These are phyloP conservation scores for Aspergillus piperis DNA, from an alignment of 2,329 filamentous ascomycete species.

Conservation along the genomic window DNA sequence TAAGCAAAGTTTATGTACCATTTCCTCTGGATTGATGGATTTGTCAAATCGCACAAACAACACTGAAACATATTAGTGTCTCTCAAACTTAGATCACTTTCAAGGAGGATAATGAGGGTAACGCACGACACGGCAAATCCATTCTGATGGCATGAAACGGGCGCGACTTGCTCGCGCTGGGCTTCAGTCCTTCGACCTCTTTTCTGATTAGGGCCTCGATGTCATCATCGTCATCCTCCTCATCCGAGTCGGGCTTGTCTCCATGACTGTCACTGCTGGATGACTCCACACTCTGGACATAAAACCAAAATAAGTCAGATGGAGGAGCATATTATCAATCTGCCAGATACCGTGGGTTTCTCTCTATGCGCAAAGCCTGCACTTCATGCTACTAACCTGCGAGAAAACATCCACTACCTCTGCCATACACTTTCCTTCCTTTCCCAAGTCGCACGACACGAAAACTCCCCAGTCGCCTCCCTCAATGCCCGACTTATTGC, in stretches of 20 bases:
- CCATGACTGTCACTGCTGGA: constrained; percentile 22
- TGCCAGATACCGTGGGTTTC: not conserved
- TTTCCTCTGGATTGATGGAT: constrained; percentile 60
- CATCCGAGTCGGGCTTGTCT: constrained; percentile 33
- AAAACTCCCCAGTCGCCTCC: constrained; percentile 63
- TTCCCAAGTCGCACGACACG: constrained; percentile 63
- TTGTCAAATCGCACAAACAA: constrained; percentile 58
- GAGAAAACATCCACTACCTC: constrained; percentile 61
- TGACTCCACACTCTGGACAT: constrained; percentile 21
- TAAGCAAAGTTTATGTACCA: constrained; percentile 61
- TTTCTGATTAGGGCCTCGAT: constrained; percentile 63
- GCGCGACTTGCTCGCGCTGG: constrained; percentile 47
- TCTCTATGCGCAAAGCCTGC: not conserved
- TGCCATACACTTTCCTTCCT: constrained; percentile 60
- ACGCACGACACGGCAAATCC: constrained; percentile 52
- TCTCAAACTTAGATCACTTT: constrained; percentile 1
- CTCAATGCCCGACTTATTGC: constrained; percentile 34
- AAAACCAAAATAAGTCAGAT: not conserved
- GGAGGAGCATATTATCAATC: not conserved
- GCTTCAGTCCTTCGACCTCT: constrained; percentile 57
- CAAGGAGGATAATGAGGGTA: constrained; percentile 1
- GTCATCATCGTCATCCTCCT: constrained; percentile 51
- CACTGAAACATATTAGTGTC: constrained; percentile 21
- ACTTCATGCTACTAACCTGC: constrained; percentile 45
- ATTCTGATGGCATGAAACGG: constrained; percentile 56